Percentiles rank a stretch among this genome's conserved stretches.
These are phyloP conservation scores for Ceratorhiza oryzae-sativae DNA, from an alignment of 1,284 basidiomycete species.

Conservation along the genomic window DNA sequence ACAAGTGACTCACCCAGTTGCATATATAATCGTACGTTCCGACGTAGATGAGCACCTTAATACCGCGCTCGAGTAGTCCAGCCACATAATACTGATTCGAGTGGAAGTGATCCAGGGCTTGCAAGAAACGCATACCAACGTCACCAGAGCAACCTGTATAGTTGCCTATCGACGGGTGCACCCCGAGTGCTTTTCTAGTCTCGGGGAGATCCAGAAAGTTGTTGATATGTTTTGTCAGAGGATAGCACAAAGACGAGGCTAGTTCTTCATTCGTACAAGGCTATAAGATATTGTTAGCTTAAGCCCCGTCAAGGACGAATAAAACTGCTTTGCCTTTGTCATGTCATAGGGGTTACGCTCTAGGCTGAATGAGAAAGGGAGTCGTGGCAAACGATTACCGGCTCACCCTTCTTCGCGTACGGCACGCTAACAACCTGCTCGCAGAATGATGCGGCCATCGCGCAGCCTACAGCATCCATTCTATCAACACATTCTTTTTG, in stretches of 20 bases:
- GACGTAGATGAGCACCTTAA: constrained; percentile 78
- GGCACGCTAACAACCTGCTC: background rate
- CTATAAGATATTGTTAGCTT: too few relatives aligned
- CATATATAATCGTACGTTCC: constrained; percentile 53
- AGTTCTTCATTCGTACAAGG: too few relatives aligned
- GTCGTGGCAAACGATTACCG: background rate
- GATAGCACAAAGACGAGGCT: constrained; percentile 52
- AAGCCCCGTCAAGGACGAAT: too few relatives aligned
- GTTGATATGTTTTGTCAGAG: constrained; percentile 51
- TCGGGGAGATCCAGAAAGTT: constrained; percentile 53
- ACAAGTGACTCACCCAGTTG: constrained; percentile 22
- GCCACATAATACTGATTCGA: constrained; percentile 50
- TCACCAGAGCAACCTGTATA: constrained; percentile 48
- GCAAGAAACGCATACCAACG: constrained; percentile 47
- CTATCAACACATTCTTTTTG: constrained; percentile 33
- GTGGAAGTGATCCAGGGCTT: constrained; percentile 17
- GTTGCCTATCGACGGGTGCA: constrained; percentile 46
- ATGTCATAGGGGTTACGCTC: constrained; percentile 21
- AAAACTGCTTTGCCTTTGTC: constrained; percentile 11
- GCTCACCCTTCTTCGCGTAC: constrained; percentile 13
- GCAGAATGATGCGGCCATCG: constrained; percentile 20
- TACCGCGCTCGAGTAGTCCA: constrained; percentile 60
- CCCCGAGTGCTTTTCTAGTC: constrained; percentile 51
- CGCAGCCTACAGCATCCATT: constrained; percentile 33
- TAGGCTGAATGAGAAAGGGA: background rate